phyloP scores from a whole-genome alignment of 2,329 filamentous ascomycete genomes.

The Trichophaea hybrida region DNA sequence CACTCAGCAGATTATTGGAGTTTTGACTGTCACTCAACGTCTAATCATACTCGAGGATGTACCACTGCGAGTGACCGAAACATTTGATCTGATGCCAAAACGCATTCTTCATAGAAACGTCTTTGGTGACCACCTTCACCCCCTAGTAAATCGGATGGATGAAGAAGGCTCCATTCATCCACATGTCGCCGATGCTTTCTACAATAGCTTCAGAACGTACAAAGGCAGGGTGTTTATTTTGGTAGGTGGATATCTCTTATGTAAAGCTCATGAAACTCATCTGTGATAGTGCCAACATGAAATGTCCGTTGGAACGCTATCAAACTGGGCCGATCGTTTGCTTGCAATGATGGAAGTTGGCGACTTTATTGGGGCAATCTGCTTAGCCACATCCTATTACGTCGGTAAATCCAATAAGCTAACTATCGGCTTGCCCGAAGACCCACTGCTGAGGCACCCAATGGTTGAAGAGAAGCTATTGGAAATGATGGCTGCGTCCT shows the following conservation, averaged over 20 bases:
- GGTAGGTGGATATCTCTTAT: conserved; percentile 30
- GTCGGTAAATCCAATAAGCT: conserved; percentile 82
- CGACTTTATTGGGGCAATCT: conserved; percentile 86
- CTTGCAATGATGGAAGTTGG: conserved; percentile 91
- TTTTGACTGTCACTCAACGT: conserved; percentile 87
- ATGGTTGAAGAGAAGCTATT: conserved; percentile 80
- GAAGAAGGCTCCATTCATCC: conserved; percentile 90
- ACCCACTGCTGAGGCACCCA: conserved; percentile 56
- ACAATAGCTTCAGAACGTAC: conserved; percentile 93
- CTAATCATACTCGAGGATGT: conserved; percentile 84
- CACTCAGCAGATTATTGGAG: conserved; percentile 62
- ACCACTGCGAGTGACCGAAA: conserved; percentile 79
- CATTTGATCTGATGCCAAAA: conserved; percentile 79
- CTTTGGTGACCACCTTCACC: conserved; percentile 75
- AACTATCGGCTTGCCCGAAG: conserved; percentile 83
- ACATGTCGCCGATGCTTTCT: conserved; percentile 90
- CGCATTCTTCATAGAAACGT: conserved; percentile 85
- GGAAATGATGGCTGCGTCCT: conserved; percentile 83
- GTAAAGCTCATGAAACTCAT: neutral
- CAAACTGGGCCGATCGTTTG: conserved; percentile 91
- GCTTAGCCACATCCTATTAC: conserved; percentile 83
- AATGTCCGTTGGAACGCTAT: conserved; percentile 74
- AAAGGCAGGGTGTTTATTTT: conserved; percentile 86
- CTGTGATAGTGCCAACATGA: conserved; percentile 57
- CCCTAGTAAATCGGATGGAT: conserved; percentile 73